phyloP scores from a whole-genome alignment of 1,284 basidiomycete genomes.

The Vanrija humicola region DNA sequence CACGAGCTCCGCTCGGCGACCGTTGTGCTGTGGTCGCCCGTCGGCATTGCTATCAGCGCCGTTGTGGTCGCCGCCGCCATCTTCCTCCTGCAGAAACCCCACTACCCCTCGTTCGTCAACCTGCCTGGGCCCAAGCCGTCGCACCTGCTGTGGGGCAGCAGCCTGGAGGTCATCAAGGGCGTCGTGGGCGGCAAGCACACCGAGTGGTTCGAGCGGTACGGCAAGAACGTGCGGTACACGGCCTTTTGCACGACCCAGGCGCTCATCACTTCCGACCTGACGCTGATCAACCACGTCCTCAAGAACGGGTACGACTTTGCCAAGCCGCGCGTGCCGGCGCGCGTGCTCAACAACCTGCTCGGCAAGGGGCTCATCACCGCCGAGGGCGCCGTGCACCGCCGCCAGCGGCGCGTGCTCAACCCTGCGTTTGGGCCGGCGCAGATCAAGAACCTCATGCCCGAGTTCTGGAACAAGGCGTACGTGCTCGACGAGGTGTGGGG shows the following conservation, averaged over 20 bases:
- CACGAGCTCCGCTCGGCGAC: too few relatives aligned
- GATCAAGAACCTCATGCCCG: slow-evolving; percentile 52
- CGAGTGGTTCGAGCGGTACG: slow-evolving; percentile 25
- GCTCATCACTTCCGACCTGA: slow-evolving; percentile 55
- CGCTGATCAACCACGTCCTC: slow-evolving; percentile 60
- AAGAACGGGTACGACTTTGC: slow-evolving; percentile 60
- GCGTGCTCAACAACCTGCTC: background rate
- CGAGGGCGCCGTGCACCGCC: slow-evolving; percentile 54
- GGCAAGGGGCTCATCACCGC: slow-evolving; percentile 33
- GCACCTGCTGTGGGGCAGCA: slow-evolving; percentile 20
- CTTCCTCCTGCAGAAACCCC: slow-evolving; percentile 1
- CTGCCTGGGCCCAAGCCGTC: slow-evolving; percentile 18
- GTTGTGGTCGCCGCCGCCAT: slow-evolving; percentile 2
- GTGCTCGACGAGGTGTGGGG: background rate
- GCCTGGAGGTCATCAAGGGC: slow-evolving; percentile 13
- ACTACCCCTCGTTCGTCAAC: slow-evolving; percentile 5
- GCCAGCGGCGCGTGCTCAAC: slow-evolving; percentile 53
- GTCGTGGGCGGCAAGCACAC: slow-evolving; percentile 15
- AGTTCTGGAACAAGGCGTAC: slow-evolving; percentile 48
- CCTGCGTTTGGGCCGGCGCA: slow-evolving; percentile 46
- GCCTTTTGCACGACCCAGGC: background rate
- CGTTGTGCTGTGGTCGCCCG: background rate
- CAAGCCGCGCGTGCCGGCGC: slow-evolving; percentile 56
- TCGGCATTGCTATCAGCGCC: too few relatives aligned
- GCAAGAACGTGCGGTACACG: slow-evolving; percentile 22